Conservation (phyloP, 2,329 filamentous ascomycete genomes). For the Colletotrichum salicis region DNA sequence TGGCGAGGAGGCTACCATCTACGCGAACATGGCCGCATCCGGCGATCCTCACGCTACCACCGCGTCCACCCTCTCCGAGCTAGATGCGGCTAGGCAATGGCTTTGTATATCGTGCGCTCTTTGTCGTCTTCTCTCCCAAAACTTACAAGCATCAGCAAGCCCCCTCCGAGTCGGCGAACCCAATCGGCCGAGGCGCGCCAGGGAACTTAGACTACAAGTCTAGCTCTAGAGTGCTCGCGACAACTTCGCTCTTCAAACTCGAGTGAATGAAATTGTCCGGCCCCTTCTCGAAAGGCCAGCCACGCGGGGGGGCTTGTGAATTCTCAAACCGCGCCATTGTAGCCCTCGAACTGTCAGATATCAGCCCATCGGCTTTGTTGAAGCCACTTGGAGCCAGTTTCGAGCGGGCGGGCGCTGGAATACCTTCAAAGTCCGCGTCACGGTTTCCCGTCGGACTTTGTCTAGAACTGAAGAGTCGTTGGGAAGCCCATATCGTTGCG, state of each 20-base stretch:
- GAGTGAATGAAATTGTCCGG: too few species aligned
- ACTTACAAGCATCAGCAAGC: too few species aligned
- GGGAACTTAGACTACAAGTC: neutral
- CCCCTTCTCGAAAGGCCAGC: neutral
- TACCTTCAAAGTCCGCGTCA: neutral
- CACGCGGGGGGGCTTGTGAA: neutral
- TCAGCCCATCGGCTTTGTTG: neutral
- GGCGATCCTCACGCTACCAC: neutral
- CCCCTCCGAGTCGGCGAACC: neutral
- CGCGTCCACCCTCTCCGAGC: neutral
- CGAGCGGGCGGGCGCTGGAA: neutral
- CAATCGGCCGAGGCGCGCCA: neutral
- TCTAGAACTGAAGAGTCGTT: neutral
- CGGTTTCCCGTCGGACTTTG: neutral
- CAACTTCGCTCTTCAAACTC: neutral
- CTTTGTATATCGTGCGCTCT: neutral
- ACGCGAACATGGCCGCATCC: neutral
- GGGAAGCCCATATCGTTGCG: neutral
- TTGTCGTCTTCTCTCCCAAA: neutral
- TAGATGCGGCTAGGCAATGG: neutral
- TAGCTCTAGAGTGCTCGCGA: neutral
- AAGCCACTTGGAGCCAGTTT: neutral
- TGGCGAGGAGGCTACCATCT: neutral
- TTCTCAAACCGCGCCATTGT: neutral
- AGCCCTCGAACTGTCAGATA: neutral